Conservation (phyloP, 2,329 filamentous ascomycete species). For the Xylaria sp. region DNA sequence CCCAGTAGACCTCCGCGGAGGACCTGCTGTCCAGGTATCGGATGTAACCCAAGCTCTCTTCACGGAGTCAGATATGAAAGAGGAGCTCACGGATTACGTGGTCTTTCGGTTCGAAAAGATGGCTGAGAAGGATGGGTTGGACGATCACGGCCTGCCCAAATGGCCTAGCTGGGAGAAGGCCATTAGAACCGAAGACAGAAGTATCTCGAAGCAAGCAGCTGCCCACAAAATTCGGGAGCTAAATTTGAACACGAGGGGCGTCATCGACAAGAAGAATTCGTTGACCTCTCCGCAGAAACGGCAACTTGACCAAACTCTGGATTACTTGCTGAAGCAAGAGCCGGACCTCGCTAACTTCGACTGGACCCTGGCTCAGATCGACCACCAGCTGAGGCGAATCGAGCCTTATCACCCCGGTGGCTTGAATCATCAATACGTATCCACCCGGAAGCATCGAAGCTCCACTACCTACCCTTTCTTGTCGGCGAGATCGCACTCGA, state of each 20-base stretch:
- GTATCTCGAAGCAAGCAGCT: constrained; percentile 54
- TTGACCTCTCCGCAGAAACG: constrained; percentile 53
- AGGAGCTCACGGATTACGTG: constrained; percentile 54
- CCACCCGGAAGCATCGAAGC: constrained; percentile 25
- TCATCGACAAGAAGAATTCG: constrained; percentile 54
- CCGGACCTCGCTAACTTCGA: constrained; percentile 52
- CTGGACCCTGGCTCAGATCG: constrained; percentile 58
- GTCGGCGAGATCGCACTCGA: constrained; percentile 16
- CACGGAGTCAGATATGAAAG: constrained; percentile 54
- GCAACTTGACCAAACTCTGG: constrained; percentile 56
- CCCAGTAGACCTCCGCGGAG: constrained; percentile 21
- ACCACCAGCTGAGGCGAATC: constrained; percentile 52
- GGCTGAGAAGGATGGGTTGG: constrained; percentile 48
- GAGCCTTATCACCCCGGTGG: constrained; percentile 32
- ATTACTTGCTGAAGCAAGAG: constrained; percentile 52
- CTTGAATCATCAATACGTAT: constrained; percentile 5
- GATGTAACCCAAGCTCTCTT: constrained; percentile 54
- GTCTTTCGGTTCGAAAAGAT: constrained; percentile 58
- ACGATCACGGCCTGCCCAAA: constrained; percentile 51
- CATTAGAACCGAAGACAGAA: constrained; percentile 49
- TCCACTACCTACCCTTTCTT: neutral
- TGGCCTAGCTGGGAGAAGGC: constrained; percentile 57
- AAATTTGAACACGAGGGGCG: constrained; percentile 47
- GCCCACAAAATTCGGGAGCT: constrained; percentile 54
- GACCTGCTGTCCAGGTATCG: constrained; percentile 39